Conservation (phyloP, 441 rosid genomes). For the Aquilaria agallochum region DNA sequence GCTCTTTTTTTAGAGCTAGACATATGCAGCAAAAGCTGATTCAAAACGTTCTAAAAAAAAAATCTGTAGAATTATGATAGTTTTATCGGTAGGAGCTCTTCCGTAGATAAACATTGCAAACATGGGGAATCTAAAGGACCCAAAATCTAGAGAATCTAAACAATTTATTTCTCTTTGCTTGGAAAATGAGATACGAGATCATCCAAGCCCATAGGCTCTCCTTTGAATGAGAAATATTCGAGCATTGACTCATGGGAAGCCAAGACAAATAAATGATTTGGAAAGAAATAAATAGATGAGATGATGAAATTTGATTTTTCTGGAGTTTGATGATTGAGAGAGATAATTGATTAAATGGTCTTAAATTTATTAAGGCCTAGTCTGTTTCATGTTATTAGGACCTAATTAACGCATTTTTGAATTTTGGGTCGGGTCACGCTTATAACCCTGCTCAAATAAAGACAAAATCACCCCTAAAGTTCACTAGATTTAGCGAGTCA, state of each 20-base stretch:
- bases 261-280: no score
- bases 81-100: constrained; percentile 78
- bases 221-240: constrained; percentile 43
- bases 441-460: no score
- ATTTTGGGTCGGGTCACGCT: no score
- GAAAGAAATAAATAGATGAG: no score
- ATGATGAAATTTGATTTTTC: no score
- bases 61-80: constrained; percentile 61
- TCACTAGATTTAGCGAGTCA: no score
- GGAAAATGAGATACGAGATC: constrained; percentile 56
- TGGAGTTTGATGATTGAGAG: no score
- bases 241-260: constrained; percentile 33
- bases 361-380: no score
- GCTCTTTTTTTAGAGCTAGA: constrained; percentile 48
- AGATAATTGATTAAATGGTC: no score
- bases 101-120: constrained; percentile 69
- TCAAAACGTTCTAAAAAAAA: constrained; percentile 72
- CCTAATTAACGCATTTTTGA: no score
- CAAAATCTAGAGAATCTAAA: constrained; percentile 44
- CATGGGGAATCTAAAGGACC: constrained; percentile 65
- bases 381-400: no score
- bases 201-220: constrained; percentile 38
- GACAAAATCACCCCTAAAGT: no score
- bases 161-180: constrained; percentile 51
- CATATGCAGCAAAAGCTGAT: constrained; percentile 65